phyloP scores from a whole-genome alignment of 345 rosid species.

The Hevea brasiliensis region DNA sequence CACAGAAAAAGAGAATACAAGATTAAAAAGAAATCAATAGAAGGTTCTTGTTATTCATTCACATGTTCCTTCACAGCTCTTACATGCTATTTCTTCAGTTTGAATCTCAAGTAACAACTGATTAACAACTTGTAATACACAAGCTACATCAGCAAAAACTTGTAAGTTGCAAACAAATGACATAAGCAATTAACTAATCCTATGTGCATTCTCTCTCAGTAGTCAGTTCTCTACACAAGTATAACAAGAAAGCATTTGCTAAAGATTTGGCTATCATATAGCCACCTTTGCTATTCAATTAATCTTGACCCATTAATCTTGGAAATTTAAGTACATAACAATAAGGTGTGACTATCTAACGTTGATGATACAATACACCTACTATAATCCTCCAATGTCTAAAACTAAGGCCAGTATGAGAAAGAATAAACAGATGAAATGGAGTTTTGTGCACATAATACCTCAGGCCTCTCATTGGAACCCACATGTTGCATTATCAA shows the following conservation, averaged over 20 bases:
- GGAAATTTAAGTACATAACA: neutral
- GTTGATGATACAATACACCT: neutral
- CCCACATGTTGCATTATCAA: neutral
- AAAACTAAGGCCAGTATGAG: neutral
- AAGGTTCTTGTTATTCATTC: too few relatives aligned
- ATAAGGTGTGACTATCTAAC: neutral
- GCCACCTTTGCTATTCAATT: neutral
- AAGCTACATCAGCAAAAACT: too few relatives aligned
- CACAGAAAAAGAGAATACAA: too few relatives aligned
- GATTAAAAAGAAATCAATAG: too few relatives aligned
- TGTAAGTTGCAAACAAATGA: too few relatives aligned
- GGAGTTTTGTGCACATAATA: neutral
- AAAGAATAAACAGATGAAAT: neutral
- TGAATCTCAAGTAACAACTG: too few relatives aligned
- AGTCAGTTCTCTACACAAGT: neutral
- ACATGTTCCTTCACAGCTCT: too few relatives aligned
- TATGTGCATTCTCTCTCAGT: too few relatives aligned
- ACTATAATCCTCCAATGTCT: neutral
- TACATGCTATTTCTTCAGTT: too few relatives aligned
- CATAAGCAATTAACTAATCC: too few relatives aligned
- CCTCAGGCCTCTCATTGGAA: neutral
- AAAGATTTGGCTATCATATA: neutral
- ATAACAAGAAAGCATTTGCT: neutral
- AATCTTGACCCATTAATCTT: neutral
- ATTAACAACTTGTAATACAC: too few relatives aligned